Base-by-base conservation (phyloP, 768 basidiomycete genomes). In the Psilocybe tampanensis region DNA sequence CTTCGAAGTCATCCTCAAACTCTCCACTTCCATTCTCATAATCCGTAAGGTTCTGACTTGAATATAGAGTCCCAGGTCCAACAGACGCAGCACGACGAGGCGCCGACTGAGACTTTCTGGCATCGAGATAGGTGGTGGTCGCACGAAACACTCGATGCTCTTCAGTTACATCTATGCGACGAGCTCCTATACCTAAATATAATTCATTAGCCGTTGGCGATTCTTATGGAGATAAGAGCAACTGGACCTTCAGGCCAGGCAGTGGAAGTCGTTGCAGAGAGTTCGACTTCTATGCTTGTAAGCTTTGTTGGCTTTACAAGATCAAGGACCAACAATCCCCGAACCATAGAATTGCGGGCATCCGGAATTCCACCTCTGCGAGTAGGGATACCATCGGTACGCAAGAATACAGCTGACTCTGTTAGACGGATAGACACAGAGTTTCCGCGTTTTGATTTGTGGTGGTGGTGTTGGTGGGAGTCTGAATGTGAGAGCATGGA, bases 241-340 rank as follows among this genome's bases (percentile, higher is more conserved):
- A 29, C 50, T 58, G n/a, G n/a, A 94, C 95, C 92, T 81, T 97
- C 94, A 2, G 89, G 86, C 89, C 94, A 97, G 34, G 85, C 81
- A 3, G 87, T 90, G 21, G 79, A 73, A 2, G 87, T 79, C 56
- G 78, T 88, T 2, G 91, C 95, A 44, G 86, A 77, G 19, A 99
- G 74, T 68, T 88, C 85, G 36, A 97, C 77, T 54, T 88, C 88
- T 55, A 99, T 95, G 64, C 86, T 90, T 29, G 89, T 87, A 62
- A 99, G 87, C 69, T 86, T 86, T 52, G 86, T 94, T 0, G 94
- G 86, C 68, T 96, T 96, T 26, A 76, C 75, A 11, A 83, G 70
- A 23, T 79, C 74, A 17, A 81, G 67, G 1, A 82, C 82, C 53
- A 90, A 74, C 13, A 92, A 69, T 11, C 89, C 90, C 18, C 90